phyloP scores from a whole-genome alignment of 2,329 filamentous ascomycete genomes.

The Pestalotiopsis sp. region DNA sequence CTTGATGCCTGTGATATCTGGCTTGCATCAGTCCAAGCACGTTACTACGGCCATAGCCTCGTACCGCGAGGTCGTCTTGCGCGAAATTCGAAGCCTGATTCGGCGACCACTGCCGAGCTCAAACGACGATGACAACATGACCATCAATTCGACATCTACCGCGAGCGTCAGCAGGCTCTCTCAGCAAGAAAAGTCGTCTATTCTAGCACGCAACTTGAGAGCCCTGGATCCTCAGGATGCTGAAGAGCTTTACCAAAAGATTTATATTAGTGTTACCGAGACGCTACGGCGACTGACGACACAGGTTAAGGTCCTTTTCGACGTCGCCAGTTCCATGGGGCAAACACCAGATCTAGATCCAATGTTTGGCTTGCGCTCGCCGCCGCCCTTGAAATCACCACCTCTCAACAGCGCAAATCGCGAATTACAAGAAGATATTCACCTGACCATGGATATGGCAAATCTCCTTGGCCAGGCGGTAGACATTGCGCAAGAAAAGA shows the following conservation, averaged over 20 bases:
- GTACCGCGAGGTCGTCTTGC: constrained; percentile 81
- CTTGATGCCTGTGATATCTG: constrained; percentile 71
- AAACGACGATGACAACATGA: constrained; percentile 90
- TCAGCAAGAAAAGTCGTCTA: constrained; percentile 87
- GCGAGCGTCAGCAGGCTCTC: constrained; percentile 67
- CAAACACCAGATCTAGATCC: constrained; percentile 32
- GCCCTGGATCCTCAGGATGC: constrained; percentile 82
- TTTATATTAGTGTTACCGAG: constrained; percentile 88
- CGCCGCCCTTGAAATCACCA: constrained; percentile 50
- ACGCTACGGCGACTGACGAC: constrained; percentile 82
- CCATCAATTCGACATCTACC: constrained; percentile 84
- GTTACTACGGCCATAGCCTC: constrained; percentile 79
- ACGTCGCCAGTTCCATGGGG: constrained; percentile 80
- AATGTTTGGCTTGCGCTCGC: constrained; percentile 46
- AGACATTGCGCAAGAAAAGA: constrained; percentile 77
- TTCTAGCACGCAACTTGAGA: constrained; percentile 84
- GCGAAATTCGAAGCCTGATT: constrained; percentile 86
- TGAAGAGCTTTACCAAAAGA: constrained; percentile 77
- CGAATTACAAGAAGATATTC: constrained; percentile 71
- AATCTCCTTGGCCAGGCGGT: constrained; percentile 80
- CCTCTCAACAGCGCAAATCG: constrained; percentile 50
- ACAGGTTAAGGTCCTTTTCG: constrained; percentile 92
- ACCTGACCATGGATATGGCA: constrained; percentile 75
- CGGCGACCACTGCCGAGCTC: constrained; percentile 86
- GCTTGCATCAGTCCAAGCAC: constrained; percentile 80